These are phyloP conservation scores for Moesziomyces antarcticus DNA, from an alignment of 1,284 basidiomycete species.

Conservation along the genomic window DNA sequence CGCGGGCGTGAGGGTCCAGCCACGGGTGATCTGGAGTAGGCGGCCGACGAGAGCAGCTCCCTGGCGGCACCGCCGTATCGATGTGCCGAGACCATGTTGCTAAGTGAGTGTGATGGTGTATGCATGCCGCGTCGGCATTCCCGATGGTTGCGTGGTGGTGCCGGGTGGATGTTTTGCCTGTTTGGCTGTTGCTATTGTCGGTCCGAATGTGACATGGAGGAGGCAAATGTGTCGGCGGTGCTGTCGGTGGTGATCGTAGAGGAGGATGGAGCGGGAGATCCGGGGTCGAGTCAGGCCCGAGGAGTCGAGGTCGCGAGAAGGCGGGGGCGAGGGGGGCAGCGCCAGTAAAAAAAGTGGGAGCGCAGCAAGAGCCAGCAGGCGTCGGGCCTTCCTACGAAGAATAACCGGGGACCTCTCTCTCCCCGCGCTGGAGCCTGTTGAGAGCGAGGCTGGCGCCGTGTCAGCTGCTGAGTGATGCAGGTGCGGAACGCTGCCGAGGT, in stretches of 20 bases:
- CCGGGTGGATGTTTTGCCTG: no score
- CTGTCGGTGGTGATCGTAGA: neutral
- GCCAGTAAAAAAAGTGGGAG: neutral
- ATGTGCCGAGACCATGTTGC: slow-evolving; percentile 23
- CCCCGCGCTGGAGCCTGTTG: neutral
- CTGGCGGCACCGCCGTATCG: slow-evolving; percentile 27
- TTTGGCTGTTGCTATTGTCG: neutral
- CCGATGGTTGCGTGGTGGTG: neutral
- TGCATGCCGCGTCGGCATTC: neutral
- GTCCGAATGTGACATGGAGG: neutral
- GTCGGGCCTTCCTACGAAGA: neutral
- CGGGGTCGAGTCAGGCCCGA: no score
- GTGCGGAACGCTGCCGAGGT: slow-evolving; percentile 18
- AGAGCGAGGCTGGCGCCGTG: no score
- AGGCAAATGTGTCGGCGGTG: neutral
- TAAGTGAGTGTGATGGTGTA: neutral
- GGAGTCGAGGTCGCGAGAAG: no score
- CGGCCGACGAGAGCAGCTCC: slow-evolving; percentile 28
- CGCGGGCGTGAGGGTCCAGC: slow-evolving; percentile 31
- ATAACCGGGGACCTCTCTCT: neutral
- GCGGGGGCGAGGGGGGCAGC: no score
- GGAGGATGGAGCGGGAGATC: no score
- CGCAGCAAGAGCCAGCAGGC: neutral
- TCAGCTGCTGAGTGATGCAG: slow-evolving; percentile 1
- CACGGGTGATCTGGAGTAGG: slow-evolving; percentile 3